Evolutionary conservation across 352 stramenopile genomes (phyloP), one percentile per base, ranked within the genome.

Genomic region (Phytophthora sp.): DNA sequence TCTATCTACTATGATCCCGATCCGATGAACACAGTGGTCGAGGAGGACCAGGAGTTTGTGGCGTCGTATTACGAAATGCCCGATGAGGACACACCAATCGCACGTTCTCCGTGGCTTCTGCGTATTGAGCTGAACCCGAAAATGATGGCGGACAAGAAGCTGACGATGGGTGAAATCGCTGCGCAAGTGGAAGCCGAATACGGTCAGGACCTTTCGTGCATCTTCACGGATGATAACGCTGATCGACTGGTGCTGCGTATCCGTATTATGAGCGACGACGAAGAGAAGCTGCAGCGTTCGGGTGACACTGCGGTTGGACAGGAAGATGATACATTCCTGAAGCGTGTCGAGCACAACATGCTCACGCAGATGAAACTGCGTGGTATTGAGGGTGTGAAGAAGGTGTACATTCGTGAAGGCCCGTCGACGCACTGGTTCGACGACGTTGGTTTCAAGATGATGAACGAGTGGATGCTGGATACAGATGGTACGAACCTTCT

Each of bases 1-100:
- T 95, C 98, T 63, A 99, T 99, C 41, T 98, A 98, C 74, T 99
- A 99, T 71, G 98, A 99, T 76, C 97, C 98, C 15, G 96, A 99
- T 63, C 93, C 97, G 42, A 94, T 94, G 60, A 98, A 98, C 73
- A 99, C 96, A 7, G 89, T 99, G 56, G 94, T 99, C 3, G 79
- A 92, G 24, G 97, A 98, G 71, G 98, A 99, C 74, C 79, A 92
- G 55, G 97, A 99, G 67, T 98, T 99, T 58, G 94, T 99, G 26
- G 94, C 98, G 56, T 96, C 94, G 54, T 99, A 98, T 80, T 99
- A 98, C 69, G 96, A 99, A 68, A 98, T 99, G 76, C 88, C 92
- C 9, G 95, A 99, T 65, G 95, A 98, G 74, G 96, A 99, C 69
- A 97, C 96, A 20, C 91, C 97, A 56, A 91, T 98, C 51, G 89